These are phyloP conservation scores for Starmerella bacillaris DNA, from an alignment of 805 yeast species.

Conservation along the genomic window DNA sequence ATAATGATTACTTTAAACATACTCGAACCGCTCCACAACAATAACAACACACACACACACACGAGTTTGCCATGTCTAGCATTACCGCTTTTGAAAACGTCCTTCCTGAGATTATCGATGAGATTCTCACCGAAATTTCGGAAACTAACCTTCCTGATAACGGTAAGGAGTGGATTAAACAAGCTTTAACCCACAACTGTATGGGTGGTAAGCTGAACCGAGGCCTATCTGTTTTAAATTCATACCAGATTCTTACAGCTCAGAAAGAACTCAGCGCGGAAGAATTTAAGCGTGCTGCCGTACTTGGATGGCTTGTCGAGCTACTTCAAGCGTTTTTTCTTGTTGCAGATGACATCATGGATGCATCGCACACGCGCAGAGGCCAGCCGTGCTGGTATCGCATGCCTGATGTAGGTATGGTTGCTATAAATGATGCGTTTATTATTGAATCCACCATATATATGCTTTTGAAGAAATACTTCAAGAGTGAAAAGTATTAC, in stretches of 20 bases:
- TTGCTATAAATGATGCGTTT: conserved; percentile 94
- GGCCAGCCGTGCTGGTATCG: conserved; percentile 98
- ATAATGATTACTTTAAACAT: not conserved
- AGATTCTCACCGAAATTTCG: conserved; percentile 42
- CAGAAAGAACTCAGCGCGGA: conserved; percentile 41
- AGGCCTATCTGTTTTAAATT: conserved; percentile 87
- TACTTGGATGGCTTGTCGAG: conserved; percentile 91
- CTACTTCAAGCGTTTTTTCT: conserved; percentile 88
- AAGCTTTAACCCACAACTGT: conserved; percentile 58
- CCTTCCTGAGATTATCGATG: conserved; percentile 64
- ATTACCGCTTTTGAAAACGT: conserved; percentile 27
- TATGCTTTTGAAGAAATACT: conserved; percentile 71
- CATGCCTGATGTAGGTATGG: conserved; percentile 57
- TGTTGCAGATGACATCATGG: conserved; percentile 99
- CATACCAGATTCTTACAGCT: conserved; percentile 64
- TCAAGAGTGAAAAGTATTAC: conserved; percentile 64
- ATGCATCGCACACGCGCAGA: conserved; percentile 84
- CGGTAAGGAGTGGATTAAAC: conserved; percentile 71
- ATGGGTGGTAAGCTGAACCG: conserved; percentile 95
- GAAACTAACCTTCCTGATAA: conserved; percentile 68
- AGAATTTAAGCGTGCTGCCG: conserved; percentile 69
- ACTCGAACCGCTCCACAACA: not conserved
- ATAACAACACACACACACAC: not conserved
- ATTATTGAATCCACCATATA: conserved; percentile 93
- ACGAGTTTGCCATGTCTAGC: conserved; percentile 2